These are phyloP conservation scores for Amesomyces nigricolor DNA, from an alignment of 2,329 filamentous ascomycete species.

Conservation along the genomic window DNA sequence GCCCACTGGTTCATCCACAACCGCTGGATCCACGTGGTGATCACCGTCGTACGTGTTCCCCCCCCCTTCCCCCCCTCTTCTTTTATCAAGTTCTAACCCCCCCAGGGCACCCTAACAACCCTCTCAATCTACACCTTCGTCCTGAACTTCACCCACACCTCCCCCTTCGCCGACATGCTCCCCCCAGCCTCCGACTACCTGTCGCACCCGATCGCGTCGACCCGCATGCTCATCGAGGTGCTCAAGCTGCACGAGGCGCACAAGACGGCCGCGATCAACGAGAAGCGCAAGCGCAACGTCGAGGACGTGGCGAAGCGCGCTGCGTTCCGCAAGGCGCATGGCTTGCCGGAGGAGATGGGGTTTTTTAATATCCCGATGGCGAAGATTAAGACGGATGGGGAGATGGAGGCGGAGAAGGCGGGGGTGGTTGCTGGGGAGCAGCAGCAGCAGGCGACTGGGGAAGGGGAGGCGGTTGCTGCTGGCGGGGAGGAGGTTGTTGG, in stretches of 20 bases:
- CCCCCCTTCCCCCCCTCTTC: neutral
- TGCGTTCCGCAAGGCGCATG: conserved; percentile 81
- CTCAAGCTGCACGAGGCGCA: conserved; percentile 71
- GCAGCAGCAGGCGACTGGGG: conserved; percentile 28
- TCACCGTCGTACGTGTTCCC: conserved; percentile 65
- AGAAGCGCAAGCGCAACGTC: conserved; percentile 65
- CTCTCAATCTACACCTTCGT: conserved; percentile 69
- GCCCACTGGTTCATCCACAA: conserved; percentile 81
- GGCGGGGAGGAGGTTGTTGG: conserved; percentile 45
- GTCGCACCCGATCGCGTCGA: conserved; percentile 62
- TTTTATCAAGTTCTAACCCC: neutral
- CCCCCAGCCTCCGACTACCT: conserved; percentile 65
- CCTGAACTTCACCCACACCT: conserved; percentile 72
- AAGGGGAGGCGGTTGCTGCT: conserved; percentile 26
- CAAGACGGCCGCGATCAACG: conserved; percentile 60
- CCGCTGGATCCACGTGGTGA: conserved; percentile 68
- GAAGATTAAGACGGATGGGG: conserved; percentile 21
- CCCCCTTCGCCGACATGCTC: conserved; percentile 73
- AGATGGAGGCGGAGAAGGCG: conserved; percentile 19
- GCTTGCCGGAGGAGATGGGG: conserved; percentile 59
- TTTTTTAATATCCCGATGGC: conserved; percentile 35
- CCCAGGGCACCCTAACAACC: conserved; percentile 57
- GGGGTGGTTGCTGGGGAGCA: conserved; percentile 26
- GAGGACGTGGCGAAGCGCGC: conserved; percentile 85
- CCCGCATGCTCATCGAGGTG: conserved; percentile 62